Evolutionary conservation across 1,284 basidiomycete genomes (phyloP).

Genomic region (Ustanciosporium gigantosporum): DNA sequence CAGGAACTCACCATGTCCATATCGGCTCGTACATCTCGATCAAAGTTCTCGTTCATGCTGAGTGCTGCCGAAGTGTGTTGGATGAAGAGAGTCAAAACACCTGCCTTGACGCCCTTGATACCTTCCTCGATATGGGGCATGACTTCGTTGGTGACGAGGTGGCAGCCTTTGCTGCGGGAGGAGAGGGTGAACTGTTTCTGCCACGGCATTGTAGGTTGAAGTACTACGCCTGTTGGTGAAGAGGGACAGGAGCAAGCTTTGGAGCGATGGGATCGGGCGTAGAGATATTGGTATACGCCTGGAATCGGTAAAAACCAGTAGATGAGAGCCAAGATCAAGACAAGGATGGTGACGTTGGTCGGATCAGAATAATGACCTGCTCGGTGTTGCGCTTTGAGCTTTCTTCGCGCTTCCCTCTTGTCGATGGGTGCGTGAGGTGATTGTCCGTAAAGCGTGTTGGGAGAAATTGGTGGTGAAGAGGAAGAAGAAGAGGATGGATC

Average conservation of each 20-base stretch:
- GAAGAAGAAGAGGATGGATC: constrained; percentile 6
- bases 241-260: not conserved
- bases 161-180: constrained; percentile 67
- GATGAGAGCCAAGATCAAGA: constrained; percentile 15
- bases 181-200: constrained; percentile 77
- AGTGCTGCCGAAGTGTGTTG: constrained; percentile 88
- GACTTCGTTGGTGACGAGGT: constrained; percentile 84
- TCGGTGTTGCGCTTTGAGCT: constrained; percentile 23
- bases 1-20: constrained; percentile 63
- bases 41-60: constrained; percentile 84
- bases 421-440: constrained; percentile 34
- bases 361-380: constrained; percentile 37
- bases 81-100: constrained; percentile 66
- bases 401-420: constrained; percentile 23
- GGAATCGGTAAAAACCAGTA: constrained; percentile 42
- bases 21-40: constrained; percentile 67
- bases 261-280: constrained; percentile 3
- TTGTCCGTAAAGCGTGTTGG: constrained; percentile 20
- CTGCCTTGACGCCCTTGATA: constrained; percentile 63
- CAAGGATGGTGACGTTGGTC: constrained; percentile 18
- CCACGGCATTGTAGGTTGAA: constrained; percentile 73
- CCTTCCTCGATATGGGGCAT: constrained; percentile 74
- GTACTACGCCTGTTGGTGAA: not conserved
- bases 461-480: constrained; percentile 1
- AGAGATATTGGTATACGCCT: constrained; percentile 22